These are phyloP conservation scores for Verticillium albo-atrum DNA, from an alignment of 2,329 filamentous ascomycete genomes.

Conservation along the genomic window DNA sequence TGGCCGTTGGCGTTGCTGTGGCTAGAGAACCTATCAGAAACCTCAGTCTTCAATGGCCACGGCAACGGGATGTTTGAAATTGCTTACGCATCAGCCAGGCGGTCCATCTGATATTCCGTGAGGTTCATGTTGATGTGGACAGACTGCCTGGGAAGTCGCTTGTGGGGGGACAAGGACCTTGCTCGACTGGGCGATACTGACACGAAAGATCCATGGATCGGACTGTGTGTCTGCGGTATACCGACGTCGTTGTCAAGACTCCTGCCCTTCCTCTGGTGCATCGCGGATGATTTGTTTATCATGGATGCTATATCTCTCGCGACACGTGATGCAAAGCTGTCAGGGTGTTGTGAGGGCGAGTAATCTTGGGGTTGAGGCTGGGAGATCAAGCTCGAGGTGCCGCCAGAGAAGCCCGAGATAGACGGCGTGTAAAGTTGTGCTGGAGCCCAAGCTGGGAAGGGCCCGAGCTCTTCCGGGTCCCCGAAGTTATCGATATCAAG, in stretches of 20 bases:
- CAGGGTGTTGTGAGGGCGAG: neutral
- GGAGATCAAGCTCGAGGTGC: neutral
- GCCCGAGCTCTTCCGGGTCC: constrained; percentile 9
- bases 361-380: neutral
- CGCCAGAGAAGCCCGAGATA: neutral
- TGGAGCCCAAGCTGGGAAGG: constrained; percentile 4
- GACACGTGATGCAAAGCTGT: neutral
- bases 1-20: neutral
- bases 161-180: constrained; percentile 29
- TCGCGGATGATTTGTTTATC: neutral
- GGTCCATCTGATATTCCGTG: constrained; percentile 44
- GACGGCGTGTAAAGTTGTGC: neutral
- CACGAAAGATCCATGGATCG: constrained; percentile 33
- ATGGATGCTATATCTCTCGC: neutral
- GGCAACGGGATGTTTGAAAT: too few species aligned
- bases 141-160: constrained; percentile 28
- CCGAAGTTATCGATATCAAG: constrained; percentile 4
- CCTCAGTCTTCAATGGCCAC: neutral
- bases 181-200: constrained; percentile 25
- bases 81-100: constrained; percentile 39
- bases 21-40: constrained; percentile 4
- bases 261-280: constrained; percentile 5
- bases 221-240: constrained; percentile 12
- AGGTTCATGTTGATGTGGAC: constrained; percentile 43
- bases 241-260: constrained; percentile 2